These are phyloP conservation scores for Citeromyces matritensis DNA, from an alignment of 805 yeast species.

Conservation along the genomic window DNA sequence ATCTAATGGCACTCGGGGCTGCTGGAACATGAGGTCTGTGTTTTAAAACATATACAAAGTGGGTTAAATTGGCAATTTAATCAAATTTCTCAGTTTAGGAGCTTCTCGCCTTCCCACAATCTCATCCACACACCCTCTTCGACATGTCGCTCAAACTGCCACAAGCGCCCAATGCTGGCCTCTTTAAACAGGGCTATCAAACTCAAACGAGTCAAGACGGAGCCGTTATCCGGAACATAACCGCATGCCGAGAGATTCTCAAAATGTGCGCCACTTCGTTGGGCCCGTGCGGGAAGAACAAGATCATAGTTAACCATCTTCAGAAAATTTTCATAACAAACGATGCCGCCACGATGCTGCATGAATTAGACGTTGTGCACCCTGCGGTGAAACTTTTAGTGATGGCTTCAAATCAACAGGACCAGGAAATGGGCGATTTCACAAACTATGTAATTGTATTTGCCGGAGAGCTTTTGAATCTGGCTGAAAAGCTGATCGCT, in stretches of 20 bases:
- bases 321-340: conserved; percentile 83
- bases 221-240: conserved; percentile 81
- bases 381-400: conserved; percentile 94
- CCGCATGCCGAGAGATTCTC: conserved; percentile 88
- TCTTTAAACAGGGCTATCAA: conserved; percentile 92
- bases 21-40: too few species aligned
- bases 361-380: conserved; percentile 87
- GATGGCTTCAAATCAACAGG: conserved; percentile 96
- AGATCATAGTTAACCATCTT: conserved; percentile 81
- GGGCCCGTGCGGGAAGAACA: conserved; percentile 96
- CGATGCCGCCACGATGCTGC: conserved; percentile 96
- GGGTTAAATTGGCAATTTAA: too few species aligned
- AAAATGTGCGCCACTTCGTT: conserved; percentile 85
- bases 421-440: conserved; percentile 93
- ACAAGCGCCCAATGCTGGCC: conserved; percentile 81
- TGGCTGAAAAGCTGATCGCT: conserved; percentile 73
- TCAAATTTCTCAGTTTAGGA: too few species aligned
- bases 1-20: too few species aligned
- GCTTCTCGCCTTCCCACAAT: too few species aligned
- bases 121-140: too few species aligned
- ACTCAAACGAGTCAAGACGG: conserved; percentile 84
- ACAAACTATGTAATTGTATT: conserved; percentile 83
- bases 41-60: too few species aligned
- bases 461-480: conserved; percentile 83
- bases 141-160: conserved; percentile 83